Evolutionary conservation across 164 flowering plant species (phyloP).

Genomic region (Amborella trichopoda): DNA sequence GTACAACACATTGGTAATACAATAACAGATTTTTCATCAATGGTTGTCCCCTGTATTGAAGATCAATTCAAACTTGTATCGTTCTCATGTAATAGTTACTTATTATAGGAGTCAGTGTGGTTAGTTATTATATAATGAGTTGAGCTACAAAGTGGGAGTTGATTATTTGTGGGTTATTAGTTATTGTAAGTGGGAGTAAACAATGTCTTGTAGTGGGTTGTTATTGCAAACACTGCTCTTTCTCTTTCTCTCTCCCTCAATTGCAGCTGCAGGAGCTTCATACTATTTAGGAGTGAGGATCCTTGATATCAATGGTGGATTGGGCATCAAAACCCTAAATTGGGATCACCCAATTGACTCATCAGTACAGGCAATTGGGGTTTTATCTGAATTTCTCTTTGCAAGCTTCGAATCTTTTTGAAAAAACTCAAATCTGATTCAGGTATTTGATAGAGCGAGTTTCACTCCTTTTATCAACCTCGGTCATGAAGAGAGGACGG

Average conservation of each 20-base stretch:
- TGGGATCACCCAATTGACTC: slow-evolving; percentile 80
- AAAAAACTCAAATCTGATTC: slow-evolving; percentile 72
- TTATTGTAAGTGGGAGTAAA: too few relatives aligned
- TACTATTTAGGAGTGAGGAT: slow-evolving; percentile 82
- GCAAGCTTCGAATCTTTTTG: slow-evolving; percentile 82
- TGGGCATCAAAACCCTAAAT: slow-evolving; percentile 35
- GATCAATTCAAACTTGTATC: too few relatives aligned
- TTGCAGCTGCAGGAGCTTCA: slow-evolving; percentile 84
- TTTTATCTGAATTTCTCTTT: slow-evolving; percentile 43
- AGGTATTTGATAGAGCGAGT: slow-evolving; percentile 51
- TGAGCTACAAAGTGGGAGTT: too few relatives aligned
- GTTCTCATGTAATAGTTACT: too few relatives aligned
- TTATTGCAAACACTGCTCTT: too few relatives aligned
- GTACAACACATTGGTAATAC: too few relatives aligned
- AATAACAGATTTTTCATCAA: too few relatives aligned
- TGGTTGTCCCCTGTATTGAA: too few relatives aligned
- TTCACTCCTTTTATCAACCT: slow-evolving; percentile 55
- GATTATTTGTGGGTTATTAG: too few relatives aligned
- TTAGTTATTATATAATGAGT: too few relatives aligned
- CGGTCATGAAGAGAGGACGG: slow-evolving; percentile 57
- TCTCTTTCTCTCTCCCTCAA: slow-evolving; percentile 35
- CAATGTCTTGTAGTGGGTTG: too few relatives aligned
- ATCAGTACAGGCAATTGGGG: slow-evolving; percentile 77
- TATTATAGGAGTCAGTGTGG: too few relatives aligned
- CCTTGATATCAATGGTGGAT: slow-evolving; percentile 51